These are phyloP conservation scores for Cryptococcus hybrid DNA, from an alignment of 1,284 basidiomycete genomes.

Conservation along the genomic window DNA sequence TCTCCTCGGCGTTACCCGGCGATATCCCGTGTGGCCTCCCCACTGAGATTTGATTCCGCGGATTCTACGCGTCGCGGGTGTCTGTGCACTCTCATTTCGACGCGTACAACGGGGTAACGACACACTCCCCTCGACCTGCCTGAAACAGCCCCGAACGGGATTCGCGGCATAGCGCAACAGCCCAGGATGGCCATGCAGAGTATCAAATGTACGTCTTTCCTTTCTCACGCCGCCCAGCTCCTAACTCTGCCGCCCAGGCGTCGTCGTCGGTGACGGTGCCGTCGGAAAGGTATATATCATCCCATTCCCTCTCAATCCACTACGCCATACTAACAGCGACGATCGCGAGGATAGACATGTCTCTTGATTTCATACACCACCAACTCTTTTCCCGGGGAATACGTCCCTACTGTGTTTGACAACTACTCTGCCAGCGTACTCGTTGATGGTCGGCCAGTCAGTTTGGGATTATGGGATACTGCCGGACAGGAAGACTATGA, in stretches of 20 bases:
- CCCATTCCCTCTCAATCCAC: neutral
- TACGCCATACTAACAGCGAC: neutral
- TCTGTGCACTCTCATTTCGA: too few species aligned
- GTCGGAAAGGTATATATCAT: constrained; percentile 81
- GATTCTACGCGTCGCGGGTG: too few species aligned
- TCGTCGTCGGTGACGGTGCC: constrained; percentile 98
- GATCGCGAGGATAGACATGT: constrained; percentile 51
- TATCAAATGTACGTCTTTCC: constrained; percentile 26
- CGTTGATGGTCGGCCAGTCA: constrained; percentile 81
- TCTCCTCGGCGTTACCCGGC: too few species aligned
- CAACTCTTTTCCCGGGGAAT: constrained; percentile 51
- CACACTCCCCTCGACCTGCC: too few species aligned
- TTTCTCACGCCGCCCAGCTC: neutral
- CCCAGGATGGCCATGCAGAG: constrained; percentile 18
- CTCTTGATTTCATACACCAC: constrained; percentile 51
- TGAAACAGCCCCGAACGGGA: too few species aligned
- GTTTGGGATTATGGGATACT: constrained; percentile 58
- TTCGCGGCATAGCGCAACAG: too few species aligned
- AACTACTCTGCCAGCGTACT: constrained; percentile 67
- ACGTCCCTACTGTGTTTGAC: constrained; percentile 51
- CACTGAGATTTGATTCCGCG: too few species aligned
- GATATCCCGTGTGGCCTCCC: too few species aligned
- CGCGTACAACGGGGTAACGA: too few species aligned
- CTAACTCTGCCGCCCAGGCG: constrained; percentile 46
- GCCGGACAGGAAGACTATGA: constrained; percentile 89